phyloP scores from a whole-genome alignment of 2,329 filamentous ascomycete species.

The Teratosphaeria viscida region DNA sequence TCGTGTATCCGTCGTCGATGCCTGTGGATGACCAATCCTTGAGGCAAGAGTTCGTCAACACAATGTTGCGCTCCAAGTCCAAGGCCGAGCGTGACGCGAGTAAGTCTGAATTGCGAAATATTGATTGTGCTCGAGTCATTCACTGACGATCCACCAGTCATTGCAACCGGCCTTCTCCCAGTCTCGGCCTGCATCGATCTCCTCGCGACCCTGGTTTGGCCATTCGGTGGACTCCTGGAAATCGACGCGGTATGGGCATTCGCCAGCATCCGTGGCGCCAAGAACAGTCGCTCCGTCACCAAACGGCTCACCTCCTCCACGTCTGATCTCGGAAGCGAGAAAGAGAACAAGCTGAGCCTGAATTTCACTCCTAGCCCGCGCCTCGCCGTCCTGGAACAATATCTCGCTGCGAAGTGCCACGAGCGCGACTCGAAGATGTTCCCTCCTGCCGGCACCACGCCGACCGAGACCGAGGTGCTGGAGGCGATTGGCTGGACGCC shows the following conservation, averaged over 20 bases:
- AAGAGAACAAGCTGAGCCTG: conserved; percentile 26
- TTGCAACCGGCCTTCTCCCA: conserved; percentile 34
- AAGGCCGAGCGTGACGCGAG: conserved; percentile 32
- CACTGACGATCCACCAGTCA: conserved; percentile 9
- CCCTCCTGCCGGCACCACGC: conserved; percentile 16
- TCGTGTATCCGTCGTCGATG: conserved; percentile 30
- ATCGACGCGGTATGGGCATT: conserved; percentile 29
- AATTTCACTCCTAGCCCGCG: conserved; percentile 27
- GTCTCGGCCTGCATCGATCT: conserved; percentile 26
- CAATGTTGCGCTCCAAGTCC: conserved; percentile 31
- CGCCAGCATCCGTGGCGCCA: conserved; percentile 36
- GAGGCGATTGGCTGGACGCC: conserved; percentile 36
- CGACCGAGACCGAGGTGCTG: conserved; percentile 31
- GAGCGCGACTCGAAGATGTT: conserved; percentile 28
- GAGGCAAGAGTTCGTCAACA: conserved; percentile 32
- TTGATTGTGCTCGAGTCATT: too few relatives aligned
- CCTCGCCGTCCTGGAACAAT: conserved; percentile 28
- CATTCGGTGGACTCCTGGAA: conserved; percentile 29
- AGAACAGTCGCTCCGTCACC: conserved; percentile 30
- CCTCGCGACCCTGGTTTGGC: conserved; percentile 26
- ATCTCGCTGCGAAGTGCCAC: conserved; percentile 31
- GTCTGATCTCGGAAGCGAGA: conserved; percentile 9
- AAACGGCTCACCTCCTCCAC: conserved; percentile 24
- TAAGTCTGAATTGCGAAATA: too few relatives aligned
- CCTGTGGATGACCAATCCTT: conserved; percentile 23